Conservation (phyloP, 116 monocot genomes). For the Thalassia testudinum region DNA sequence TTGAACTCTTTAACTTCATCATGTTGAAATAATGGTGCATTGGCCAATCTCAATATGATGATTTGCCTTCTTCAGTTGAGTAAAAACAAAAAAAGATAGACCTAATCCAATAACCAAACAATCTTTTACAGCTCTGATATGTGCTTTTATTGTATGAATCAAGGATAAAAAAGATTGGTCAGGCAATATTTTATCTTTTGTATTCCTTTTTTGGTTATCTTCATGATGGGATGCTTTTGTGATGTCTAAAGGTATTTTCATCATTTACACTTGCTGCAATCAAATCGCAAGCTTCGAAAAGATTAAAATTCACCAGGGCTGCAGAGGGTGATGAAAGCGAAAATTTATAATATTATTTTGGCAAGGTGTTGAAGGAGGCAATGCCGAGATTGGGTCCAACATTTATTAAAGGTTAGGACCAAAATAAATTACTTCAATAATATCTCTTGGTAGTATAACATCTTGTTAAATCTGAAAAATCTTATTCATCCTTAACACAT, state of each 20-base stretch:
- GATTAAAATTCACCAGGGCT: conserved; percentile 15
- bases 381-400: conserved; percentile 82
- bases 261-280: conserved; percentile 52
- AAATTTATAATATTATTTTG: conserved; percentile 33
- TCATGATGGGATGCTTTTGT: background rate
- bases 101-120: too few relatives aligned
- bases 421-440: background rate
- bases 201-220: too few relatives aligned
- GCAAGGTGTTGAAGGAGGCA: conserved; percentile 67
- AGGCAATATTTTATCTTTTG: too few relatives aligned
- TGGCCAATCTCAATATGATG: too few relatives aligned
- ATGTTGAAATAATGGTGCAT: too few relatives aligned
- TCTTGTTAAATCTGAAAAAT: too few relatives aligned
- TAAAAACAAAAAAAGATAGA: too few relatives aligned
- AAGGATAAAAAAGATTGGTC: too few relatives aligned
- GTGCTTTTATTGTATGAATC: too few relatives aligned
- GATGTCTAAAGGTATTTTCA: conserved; percentile 38
- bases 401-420: conserved; percentile 72
- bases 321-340: conserved; percentile 6
- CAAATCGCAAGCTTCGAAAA: conserved; percentile 33
- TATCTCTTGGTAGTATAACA: background rate
- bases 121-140: too few relatives aligned
- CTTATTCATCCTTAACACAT: background rate
- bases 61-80: too few relatives aligned
- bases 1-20: too few relatives aligned